Conservation (phyloP, 2,329 filamentous ascomycete genomes). For the Macrophomina tecta region DNA sequence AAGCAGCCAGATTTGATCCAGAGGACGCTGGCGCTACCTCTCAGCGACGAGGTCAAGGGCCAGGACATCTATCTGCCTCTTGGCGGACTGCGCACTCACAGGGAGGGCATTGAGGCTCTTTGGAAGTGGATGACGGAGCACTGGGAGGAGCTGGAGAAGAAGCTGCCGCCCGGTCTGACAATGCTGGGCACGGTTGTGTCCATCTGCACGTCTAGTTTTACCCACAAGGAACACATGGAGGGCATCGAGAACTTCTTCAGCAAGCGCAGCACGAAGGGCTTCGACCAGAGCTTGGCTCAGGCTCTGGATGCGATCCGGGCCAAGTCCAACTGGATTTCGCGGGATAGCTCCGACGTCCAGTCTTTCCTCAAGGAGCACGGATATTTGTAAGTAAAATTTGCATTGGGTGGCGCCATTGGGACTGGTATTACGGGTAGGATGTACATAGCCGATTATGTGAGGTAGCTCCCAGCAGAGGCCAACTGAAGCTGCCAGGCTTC, state of each 20-base stretch:
- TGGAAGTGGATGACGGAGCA: constrained; percentile 85
- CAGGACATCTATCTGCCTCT: constrained; percentile 94
- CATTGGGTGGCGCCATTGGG: constrained; percentile 22
- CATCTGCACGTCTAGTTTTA: constrained; percentile 82
- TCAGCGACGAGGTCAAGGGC: constrained; percentile 84
- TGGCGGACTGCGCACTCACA: constrained; percentile 76
- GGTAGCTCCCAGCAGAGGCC: background rate
- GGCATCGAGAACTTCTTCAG: constrained; percentile 82
- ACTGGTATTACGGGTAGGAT: background rate
- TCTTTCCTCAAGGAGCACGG: constrained; percentile 71
- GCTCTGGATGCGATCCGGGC: constrained; percentile 83
- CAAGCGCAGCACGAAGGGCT: constrained; percentile 82
- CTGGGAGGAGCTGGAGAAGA: constrained; percentile 83
- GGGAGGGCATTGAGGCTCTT: constrained; percentile 78
- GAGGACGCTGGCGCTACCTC: constrained; percentile 75
- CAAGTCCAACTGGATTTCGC: constrained; percentile 80
- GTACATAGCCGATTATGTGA: constrained; percentile 9
- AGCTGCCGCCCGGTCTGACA: constrained; percentile 82
- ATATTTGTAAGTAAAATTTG: constrained; percentile 52
- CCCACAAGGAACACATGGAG: constrained; percentile 74
- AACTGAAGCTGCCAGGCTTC: background rate
- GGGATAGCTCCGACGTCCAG: constrained; percentile 79
- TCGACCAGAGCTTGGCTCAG: constrained; percentile 88
- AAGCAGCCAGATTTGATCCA: constrained; percentile 80
- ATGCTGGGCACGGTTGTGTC: constrained; percentile 86